phyloP scores from a whole-genome alignment of 139 green algal genomes.

The Astrephomene gubernaculifera region DNA sequence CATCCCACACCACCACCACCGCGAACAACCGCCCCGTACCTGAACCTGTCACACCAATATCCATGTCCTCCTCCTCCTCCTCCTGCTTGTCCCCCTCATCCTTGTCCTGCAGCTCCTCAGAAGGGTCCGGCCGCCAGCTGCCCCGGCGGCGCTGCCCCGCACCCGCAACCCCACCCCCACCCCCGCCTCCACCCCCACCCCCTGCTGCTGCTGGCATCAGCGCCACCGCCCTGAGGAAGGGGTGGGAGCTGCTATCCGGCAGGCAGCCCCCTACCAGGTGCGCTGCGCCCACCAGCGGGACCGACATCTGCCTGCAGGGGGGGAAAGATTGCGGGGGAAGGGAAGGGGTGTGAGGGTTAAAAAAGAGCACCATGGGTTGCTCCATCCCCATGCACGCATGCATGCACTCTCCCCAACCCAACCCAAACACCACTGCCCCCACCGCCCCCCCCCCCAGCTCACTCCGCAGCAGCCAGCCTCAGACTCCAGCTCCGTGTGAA shows the following conservation, averaged over 20 bases:
- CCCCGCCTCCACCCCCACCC: background rate
- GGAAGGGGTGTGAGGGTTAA: background rate
- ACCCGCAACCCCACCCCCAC: background rate
- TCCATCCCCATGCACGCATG: background rate
- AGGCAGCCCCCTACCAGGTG: background rate
- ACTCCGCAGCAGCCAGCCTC: background rate
- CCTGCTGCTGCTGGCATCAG: background rate
- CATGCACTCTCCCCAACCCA: background rate
- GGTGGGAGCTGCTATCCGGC: slow-evolving; percentile 9
- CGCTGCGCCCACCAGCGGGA: background rate
- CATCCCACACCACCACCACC: too few species aligned
- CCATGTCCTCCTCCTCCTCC: background rate
- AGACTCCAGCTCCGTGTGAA: slow-evolving; percentile 28
- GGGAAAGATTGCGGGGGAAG: background rate
- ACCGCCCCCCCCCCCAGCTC: background rate
- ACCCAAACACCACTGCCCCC: background rate
- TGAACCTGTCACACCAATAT: background rate
- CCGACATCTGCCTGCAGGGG: background rate
- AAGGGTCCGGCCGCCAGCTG: background rate
- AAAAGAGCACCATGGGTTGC: background rate
- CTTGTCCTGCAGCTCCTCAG: background rate
- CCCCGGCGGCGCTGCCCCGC: background rate
- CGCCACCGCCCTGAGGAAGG: background rate
- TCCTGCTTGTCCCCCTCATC: background rate
- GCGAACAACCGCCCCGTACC: too few species aligned